Conservation (phyloP, 2,329 filamentous ascomycete genomes). For the Cucurbitaria berberidis region DNA sequence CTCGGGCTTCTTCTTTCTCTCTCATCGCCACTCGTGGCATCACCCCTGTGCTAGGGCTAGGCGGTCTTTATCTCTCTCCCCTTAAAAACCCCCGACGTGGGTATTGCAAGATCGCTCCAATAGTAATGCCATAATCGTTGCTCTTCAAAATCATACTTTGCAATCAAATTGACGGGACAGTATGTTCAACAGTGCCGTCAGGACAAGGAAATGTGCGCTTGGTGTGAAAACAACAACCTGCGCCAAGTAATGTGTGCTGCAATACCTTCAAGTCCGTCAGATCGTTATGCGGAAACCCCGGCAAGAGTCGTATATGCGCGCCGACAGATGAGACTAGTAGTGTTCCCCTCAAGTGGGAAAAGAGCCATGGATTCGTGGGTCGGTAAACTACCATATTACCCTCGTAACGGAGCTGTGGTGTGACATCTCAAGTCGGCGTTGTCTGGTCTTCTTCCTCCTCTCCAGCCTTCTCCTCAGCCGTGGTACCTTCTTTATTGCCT, state of each 20-base stretch:
- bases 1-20: too few relatives aligned
- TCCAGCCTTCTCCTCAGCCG: conserved; percentile 30
- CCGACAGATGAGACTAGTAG: neutral
- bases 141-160: neutral
- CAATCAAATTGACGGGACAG: neutral
- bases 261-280: neutral
- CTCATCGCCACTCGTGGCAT: too few relatives aligned
- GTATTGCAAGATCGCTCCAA: neutral
- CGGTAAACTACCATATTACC: too few relatives aligned
- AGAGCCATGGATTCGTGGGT: too few relatives aligned
- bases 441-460: conserved; percentile 11
- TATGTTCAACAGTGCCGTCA: neutral
- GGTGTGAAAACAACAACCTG: neutral
- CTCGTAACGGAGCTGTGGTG: too few relatives aligned
- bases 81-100: too few relatives aligned
- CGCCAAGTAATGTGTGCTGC: neutral
- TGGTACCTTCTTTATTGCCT: conserved; percentile 15
- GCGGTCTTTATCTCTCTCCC: neutral
- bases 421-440: conserved; percentile 4
- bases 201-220: neutral
- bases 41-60: too few relatives aligned
- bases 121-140: neutral
- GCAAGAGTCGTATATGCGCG: neutral
- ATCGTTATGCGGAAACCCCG: neutral
- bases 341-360: neutral